Evolutionary conservation across 179 eudicot species (phyloP), one percentile per base, ranked within the genome.

Genomic region (Gypsophila paniculata): DNA sequence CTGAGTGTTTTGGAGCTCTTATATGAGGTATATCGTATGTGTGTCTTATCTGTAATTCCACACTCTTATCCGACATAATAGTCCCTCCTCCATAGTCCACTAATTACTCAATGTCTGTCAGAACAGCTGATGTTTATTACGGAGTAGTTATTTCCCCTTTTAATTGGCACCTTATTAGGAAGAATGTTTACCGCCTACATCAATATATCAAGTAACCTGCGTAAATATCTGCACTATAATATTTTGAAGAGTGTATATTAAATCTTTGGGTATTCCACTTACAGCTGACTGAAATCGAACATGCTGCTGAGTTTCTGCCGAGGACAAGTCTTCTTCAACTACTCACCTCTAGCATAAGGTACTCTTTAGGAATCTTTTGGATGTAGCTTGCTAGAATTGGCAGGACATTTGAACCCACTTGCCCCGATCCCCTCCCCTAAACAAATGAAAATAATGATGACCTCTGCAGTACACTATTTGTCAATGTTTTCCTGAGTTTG

Each of bases 1-100:
- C 82, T 91, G 80, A 91, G 82, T 77, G 82, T 81, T 54, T 69
- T 94, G 86, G 99, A 94, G 83, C 96, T 94, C 62, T 36, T 83
- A 29, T 83, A 53, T 70, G 86, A 83, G 84, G 86, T 80, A 65
- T 68, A 61, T 7, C 19, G 9, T 69, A 25, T 22, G n/a, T 25
- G 59, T 39, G 2, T 22, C 22, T 61, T 15, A 13, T 62, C 65
- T 15, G 58, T 58, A 34, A 23, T 72, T 67, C 12, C 36, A 38
- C 59, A 34, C n/a, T 39, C 57, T 72, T 18, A 36, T 59, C 34
- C 18, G 23, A 26, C 51, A 9, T 42, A 4, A 65, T 29, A 12
- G 32, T 65, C 18, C 53, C 46, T 42, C 11, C 23, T 64, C 8
- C 23, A 39, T 38, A 18, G 32, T 14, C 5, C 54, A 12, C 34